Evolutionary conservation across 2,329 filamentous ascomycete species (phyloP), one percentile per base, ranked within the genome.

Genomic region (Paramyrothecium sp.): DNA sequence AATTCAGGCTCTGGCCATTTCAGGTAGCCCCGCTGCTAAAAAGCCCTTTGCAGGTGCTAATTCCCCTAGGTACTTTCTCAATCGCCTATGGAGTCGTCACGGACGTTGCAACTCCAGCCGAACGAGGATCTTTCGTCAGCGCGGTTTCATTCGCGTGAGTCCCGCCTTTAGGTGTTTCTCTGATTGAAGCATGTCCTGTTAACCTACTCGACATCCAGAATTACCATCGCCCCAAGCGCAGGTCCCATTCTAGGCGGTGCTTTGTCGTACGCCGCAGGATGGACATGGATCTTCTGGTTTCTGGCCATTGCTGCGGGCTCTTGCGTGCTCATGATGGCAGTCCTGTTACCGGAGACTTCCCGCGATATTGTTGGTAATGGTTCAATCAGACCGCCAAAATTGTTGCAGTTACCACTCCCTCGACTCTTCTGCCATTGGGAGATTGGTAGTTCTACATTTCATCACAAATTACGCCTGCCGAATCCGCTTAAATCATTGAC

Each of bases 261-360:
- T 53, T 56, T 76, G 17, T 61, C 68, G 1, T 62, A 73, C 57
- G 64, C 61, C 0, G 65, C 64, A n/a, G 71, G 71, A 7, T 76
- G 73, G 73, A 57, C 67, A 3, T 75, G 73, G 73, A 65, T 73
- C 3, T 76, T 76, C 50, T 75, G 73, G 73, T 66, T 75, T 7
- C 67, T 75, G 23, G 61, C 68, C 0, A 75, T 76, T 44, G 60
- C 69, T 8, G 62, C 66, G 3, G 68, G 60, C 11, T 44, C 55
- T 8, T 61, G 61, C 30, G 58, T 67, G 3, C 26, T 63, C 2
- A 53, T 57, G 3, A 60, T 67, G 12, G 47, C 60, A 1, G 11
- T 66, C 2, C 63, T 65, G 53, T 61, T 69, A 17, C 72, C 68
- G 0, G 72, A 75, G 53, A 75, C 72, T 1, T 61, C 60, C n/a